Conservation (phyloP, 768 basidiomycete species). For the Ramaria rubella region DNA sequence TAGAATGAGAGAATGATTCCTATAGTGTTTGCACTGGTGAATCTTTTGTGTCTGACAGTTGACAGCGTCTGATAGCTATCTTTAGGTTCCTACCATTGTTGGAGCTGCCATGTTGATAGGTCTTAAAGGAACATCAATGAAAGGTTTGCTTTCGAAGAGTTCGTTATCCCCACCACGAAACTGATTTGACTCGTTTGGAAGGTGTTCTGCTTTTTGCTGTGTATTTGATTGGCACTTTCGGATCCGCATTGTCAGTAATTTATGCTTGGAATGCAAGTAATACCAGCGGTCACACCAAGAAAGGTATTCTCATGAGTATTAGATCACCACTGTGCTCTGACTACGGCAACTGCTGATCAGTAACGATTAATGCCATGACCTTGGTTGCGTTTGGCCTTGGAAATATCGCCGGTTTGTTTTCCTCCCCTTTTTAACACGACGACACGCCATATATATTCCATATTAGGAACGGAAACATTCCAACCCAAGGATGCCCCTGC, state of each 20-base stretch:
- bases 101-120: conserved; percentile 21
- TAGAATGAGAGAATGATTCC: conserved; percentile 57
- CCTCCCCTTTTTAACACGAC: background rate
- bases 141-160: conserved; percentile 9
- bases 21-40: conserved; percentile 43
- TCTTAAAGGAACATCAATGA: conserved; percentile 17
- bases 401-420: conserved; percentile 14
- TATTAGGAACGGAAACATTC: conserved; percentile 21
- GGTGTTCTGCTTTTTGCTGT: conserved; percentile 12
- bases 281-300: conserved; percentile 24
- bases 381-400: conserved; percentile 17
- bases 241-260: conserved; percentile 20
- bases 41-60: too few species aligned
- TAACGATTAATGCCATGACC: conserved; percentile 19
- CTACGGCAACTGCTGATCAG: background rate
- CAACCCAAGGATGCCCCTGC: conserved; percentile 19
- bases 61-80: background rate
- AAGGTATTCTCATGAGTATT: conserved; percentile 10
- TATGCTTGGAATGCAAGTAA: conserved; percentile 25
- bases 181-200: background rate
- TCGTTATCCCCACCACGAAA: background rate
- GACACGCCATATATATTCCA: background rate
- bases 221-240: conserved; percentile 20
- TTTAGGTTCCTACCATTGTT: conserved; percentile 15
- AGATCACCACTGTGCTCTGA: background rate